phyloP scores from a whole-genome alignment of 306 rosid genomes.

The Clitoria ternatea region DNA sequence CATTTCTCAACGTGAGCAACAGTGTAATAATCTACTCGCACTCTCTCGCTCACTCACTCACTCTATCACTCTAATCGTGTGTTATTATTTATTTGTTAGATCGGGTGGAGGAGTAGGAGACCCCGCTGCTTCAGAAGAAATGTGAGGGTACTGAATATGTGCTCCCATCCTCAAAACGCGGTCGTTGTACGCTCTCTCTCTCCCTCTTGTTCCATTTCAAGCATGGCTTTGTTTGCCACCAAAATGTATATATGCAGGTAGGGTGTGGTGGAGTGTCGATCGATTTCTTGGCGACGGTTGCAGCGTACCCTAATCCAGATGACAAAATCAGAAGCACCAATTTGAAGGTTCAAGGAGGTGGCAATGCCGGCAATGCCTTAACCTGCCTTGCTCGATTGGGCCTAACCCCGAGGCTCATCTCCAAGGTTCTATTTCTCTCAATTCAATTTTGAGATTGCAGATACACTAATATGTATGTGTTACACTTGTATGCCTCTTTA shows the following conservation, averaged over 20 bases:
- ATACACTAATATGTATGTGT: too few relatives aligned
- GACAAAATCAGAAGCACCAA: conserved; percentile 80
- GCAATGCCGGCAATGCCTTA: conserved; percentile 76
- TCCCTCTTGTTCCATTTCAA: background rate
- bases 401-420: conserved; percentile 63
- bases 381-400: conserved; percentile 89
- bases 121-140: too few relatives aligned
- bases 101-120: conserved; percentile 18
- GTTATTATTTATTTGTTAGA: background rate
- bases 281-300: conserved; percentile 72
- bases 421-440: conserved; percentile 62
- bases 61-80: background rate
- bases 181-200: conserved; percentile 47
- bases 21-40: background rate
- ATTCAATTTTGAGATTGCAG: too few relatives aligned
- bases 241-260: conserved; percentile 37
- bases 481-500: background rate
- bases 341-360: conserved; percentile 92
- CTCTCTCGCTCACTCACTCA: background rate
- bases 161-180: conserved; percentile 46
- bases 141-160: conserved; percentile 48
- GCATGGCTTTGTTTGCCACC: background rate
- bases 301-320: conserved; percentile 78
- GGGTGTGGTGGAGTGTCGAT: conserved; percentile 53
- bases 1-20: background rate